Conservation (phyloP, 1,139 yeast species). For the Debaryomycetaceae sp. region DNA sequence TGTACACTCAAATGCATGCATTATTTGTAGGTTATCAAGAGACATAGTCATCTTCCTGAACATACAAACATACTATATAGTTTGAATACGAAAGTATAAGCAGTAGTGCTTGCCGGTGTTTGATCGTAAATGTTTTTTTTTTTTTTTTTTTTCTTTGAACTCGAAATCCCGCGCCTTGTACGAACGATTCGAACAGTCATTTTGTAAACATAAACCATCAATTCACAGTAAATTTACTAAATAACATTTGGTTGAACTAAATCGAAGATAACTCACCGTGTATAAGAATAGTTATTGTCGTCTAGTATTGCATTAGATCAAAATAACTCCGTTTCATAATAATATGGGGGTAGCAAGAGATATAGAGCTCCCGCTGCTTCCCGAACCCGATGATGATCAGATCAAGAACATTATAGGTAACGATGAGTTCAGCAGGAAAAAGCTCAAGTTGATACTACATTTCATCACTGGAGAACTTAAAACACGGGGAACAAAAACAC, state of each 20-base stretch:
- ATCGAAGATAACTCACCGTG: too few relatives aligned
- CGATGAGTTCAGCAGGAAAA: conserved; percentile 57
- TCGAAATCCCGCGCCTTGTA: neutral
- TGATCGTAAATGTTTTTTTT: too few relatives aligned
- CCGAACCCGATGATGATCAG: conserved; percentile 1
- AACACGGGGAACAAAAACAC: conserved; percentile 52
- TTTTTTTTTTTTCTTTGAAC: neutral
- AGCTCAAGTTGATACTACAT: conserved; percentile 63
- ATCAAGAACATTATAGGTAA: conserved; percentile 9
- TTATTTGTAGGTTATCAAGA: too few relatives aligned
- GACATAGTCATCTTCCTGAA: too few relatives aligned
- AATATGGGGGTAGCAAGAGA: neutral
- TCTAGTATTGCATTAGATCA: too few relatives aligned
- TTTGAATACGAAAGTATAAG: too few relatives aligned
- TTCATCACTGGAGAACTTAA: conserved; percentile 64
- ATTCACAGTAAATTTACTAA: neutral
- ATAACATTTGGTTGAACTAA: neutral
- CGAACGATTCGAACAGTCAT: neutral
- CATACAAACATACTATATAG: too few relatives aligned
- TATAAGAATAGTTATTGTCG: too few relatives aligned
- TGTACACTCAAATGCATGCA: neutral
- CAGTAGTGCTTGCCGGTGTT: too few relatives aligned
- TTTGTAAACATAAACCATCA: neutral
- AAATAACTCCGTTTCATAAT: too few relatives aligned
- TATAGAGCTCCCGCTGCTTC: conserved; percentile 4